These are phyloP conservation scores for Fusarium compactum DNA, from an alignment of 2,329 filamentous ascomycete species.

Conservation along the genomic window DNA sequence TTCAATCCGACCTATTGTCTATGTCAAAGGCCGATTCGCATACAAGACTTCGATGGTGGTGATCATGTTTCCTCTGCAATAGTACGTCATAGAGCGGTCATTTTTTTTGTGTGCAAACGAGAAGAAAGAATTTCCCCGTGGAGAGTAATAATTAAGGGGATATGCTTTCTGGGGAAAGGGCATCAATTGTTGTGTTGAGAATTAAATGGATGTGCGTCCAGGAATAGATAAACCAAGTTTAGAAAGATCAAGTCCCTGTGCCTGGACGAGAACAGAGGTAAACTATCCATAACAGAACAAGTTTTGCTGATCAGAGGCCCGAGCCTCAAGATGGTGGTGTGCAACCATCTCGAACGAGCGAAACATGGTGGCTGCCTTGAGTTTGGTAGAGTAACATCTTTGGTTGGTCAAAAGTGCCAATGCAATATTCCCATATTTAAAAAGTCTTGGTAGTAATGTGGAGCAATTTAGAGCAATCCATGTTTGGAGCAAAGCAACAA, in stretches of 20 bases:
- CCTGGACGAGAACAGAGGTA: slow-evolving; percentile 33
- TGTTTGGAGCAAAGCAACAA: neutral
- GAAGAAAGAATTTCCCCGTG: slow-evolving; percentile 6
- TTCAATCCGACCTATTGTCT: slow-evolving; percentile 22
- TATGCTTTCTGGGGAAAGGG: slow-evolving; percentile 4
- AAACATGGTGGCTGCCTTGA: slow-evolving; percentile 16
- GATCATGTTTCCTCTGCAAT: slow-evolving; percentile 19
- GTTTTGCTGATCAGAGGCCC: slow-evolving; percentile 37
- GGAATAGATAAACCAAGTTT: slow-evolving; percentile 10
- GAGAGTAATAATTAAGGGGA: neutral
- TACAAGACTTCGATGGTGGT: slow-evolving; percentile 38
- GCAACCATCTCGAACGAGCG: slow-evolving; percentile 26
- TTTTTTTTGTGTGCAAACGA: neutral
- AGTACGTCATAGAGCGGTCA: slow-evolving; percentile 40
- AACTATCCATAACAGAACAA: slow-evolving; percentile 38
- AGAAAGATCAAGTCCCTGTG: slow-evolving; percentile 26
- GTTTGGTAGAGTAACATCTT: neutral
- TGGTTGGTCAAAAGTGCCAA: neutral
- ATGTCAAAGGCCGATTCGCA: slow-evolving; percentile 28
- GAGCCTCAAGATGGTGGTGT: slow-evolving; percentile 33
- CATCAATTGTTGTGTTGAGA: neutral
- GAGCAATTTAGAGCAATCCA: neutral
- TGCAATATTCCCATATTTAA: neutral
- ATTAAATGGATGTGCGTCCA: slow-evolving; percentile 1
- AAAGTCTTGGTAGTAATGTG: neutral